Evolutionary conservation across 352 stramenopile genomes (phyloP).

Genomic region (Pythium rhizo-oryzae): DNA sequence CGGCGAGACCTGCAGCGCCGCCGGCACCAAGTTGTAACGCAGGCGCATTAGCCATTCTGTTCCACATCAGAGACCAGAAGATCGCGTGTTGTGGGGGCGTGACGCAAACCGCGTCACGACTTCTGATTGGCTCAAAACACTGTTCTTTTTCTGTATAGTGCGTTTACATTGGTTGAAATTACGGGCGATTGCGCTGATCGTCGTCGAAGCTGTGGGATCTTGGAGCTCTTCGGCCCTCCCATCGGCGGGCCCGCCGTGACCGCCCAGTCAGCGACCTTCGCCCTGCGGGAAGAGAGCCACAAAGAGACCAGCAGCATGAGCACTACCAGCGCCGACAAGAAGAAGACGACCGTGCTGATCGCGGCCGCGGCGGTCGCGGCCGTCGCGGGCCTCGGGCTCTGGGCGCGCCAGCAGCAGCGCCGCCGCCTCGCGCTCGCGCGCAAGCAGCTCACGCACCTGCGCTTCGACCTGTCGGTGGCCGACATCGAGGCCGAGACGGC

Average conservation of each 20-base stretch:
- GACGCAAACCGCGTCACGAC: background rate
- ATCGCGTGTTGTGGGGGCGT: background rate
- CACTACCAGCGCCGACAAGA: constrained; percentile 36
- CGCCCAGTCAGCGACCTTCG: too few species aligned
- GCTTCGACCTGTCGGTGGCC: constrained; percentile 70
- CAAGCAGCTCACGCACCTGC: constrained; percentile 64
- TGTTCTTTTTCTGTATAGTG: constrained; percentile 2
- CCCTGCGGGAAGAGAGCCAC: too few species aligned
- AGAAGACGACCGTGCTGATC: constrained; percentile 67
- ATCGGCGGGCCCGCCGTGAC: too few species aligned
- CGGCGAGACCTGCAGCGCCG: constrained; percentile 10
- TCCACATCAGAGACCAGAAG: too few species aligned
- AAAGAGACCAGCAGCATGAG: background rate
- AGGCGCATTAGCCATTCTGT: background rate
- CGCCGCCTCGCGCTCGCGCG: constrained; percentile 40
- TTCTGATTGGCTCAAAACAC: constrained; percentile 31
- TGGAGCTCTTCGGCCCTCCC: too few species aligned
- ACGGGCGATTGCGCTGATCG: background rate
- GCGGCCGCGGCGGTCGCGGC: constrained; percentile 48
- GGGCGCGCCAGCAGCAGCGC: constrained; percentile 51
- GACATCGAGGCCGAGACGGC: constrained; percentile 77
- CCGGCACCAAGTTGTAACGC: constrained; percentile 15
- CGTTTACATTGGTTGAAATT: constrained; percentile 20
- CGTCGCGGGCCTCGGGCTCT: constrained; percentile 53
- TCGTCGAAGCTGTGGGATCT: background rate